Conservation (phyloP, 208 protist genomes). For the Crithidia expoeki region DNA sequence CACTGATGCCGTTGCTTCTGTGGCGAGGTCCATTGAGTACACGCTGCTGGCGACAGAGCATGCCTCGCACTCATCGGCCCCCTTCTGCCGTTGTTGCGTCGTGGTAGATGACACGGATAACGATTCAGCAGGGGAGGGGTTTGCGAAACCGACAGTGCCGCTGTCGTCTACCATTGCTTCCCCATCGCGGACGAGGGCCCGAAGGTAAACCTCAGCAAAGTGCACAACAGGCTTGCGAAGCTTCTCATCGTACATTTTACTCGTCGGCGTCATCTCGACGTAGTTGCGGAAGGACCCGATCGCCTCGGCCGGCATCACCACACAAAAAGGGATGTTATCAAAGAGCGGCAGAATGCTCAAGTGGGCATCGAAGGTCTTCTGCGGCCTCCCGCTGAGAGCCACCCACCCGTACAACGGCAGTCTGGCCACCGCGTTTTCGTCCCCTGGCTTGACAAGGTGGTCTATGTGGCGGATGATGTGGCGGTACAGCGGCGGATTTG, state of each 20-base stretch:
- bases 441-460: slow-evolving; percentile 3
- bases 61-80: background rate
- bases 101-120: background rate
- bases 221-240: slow-evolving; percentile 21
- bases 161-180: slow-evolving; percentile 25
- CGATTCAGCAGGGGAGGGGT: background rate
- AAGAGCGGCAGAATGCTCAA: slow-evolving; percentile 15
- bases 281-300: slow-evolving; percentile 45
- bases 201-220: slow-evolving; percentile 54
- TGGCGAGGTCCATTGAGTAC: background rate
- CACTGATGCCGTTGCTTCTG: background rate
- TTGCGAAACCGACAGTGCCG: background rate
- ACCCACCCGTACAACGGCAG: slow-evolving; percentile 47
- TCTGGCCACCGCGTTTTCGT: slow-evolving; percentile 2
- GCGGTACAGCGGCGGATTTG: slow-evolving; percentile 18
- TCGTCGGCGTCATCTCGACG: slow-evolving; percentile 23
- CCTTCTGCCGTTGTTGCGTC: background rate
- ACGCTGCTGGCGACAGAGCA: background rate
- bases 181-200: slow-evolving; percentile 40
- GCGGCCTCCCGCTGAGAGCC: slow-evolving; percentile 4
- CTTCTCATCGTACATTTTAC: slow-evolving; percentile 61
- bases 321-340: slow-evolving; percentile 43
- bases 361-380: background rate
- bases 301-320: slow-evolving; percentile 28
- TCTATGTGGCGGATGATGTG: slow-evolving; percentile 30